Conservation (phyloP, 1,284 basidiomycete genomes). For the Psilocybe mexicana region DNA sequence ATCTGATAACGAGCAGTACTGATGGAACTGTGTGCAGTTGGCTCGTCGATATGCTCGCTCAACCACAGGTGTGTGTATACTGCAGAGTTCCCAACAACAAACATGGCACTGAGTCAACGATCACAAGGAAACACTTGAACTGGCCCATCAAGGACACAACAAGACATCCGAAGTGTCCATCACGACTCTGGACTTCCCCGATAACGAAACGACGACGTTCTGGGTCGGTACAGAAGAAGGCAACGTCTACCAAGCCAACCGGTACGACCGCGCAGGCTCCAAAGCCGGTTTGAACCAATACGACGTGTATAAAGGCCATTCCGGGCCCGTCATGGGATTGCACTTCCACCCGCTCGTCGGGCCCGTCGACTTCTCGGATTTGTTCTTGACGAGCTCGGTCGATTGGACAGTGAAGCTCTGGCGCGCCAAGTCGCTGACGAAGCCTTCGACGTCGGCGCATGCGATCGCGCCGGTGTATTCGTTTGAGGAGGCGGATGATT, state of each 20-base stretch:
- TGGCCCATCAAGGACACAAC: constrained; percentile 84
- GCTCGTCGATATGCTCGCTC: constrained; percentile 97
- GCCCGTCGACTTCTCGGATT: constrained; percentile 91
- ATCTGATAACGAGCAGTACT: constrained; percentile 92
- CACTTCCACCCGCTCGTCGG: constrained; percentile 93
- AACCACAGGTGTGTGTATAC: constrained; percentile 75
- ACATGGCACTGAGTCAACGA: neutral
- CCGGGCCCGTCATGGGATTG: constrained; percentile 91
- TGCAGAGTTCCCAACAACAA: neutral
- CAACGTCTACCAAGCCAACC: constrained; percentile 91
- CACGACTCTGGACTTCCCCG: constrained; percentile 89
- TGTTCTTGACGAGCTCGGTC: constrained; percentile 89
- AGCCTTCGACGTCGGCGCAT: constrained; percentile 59
- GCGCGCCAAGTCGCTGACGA: constrained; percentile 74
- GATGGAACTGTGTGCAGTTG: constrained; percentile 97
- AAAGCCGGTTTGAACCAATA: constrained; percentile 93
- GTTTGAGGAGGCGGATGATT: constrained; percentile 96
- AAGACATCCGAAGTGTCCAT: constrained; percentile 97
- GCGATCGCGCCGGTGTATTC: constrained; percentile 77
- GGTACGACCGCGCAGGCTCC: constrained; percentile 93
- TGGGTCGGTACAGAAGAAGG: constrained; percentile 98
- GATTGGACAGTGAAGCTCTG: constrained; percentile 98
- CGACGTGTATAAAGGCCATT: constrained; percentile 91
- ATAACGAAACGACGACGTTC: constrained; percentile 94
- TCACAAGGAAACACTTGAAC: constrained; percentile 83